Base-by-base conservation (phyloP, 345 rosid genomes). In the Eucalyptus brandiana region DNA sequence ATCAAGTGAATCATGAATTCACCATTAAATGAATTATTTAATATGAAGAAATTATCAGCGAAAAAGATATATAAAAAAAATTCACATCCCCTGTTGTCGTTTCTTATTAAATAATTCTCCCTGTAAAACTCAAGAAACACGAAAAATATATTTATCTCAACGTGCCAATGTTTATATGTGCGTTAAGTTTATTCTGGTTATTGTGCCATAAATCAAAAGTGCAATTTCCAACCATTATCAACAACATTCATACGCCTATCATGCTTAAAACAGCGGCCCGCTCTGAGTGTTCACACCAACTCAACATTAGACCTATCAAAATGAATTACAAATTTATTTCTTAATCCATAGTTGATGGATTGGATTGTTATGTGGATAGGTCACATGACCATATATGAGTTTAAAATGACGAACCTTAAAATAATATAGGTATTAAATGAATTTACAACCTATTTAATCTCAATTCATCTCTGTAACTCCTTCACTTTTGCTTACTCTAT, bases 351-450 rank as follows among this genome's bases (percentile, higher is more conserved):
- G 0, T 62, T 30, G 8, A 13, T 30, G 17, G 9, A 7, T 30
- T 62, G 16, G 8, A 28, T 6, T 62, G 18, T 28, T 6, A 62
- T 0, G 34, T 6, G 34, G 2, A 13, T 62, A 6, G 32, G 1
- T 6, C n/a, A 62, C n/a, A 62, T 62, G 32, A 13, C 1, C 34
- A 28, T 30, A 6, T 6, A 62, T 62, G 32, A 3, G 2, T 28
- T 62, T 62, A 62, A 11, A 62, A 28, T 12, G 4, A 2, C 1
- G 2, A 62, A 62, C 2, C 34, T 12, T 14, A 30, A 60, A 30
- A 62, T 30, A 62, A 30, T 3, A 13, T 3, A 1, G 0, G 1
- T 62, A 1, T 13, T 62, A 12, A 62, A 13, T 62, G 4, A 2
- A 28, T 62, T 30, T 8, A 30, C 0, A 13, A 13, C 1, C 16